phyloP scores from a whole-genome alignment of 2,329 filamentous ascomycete species.

The Xylariaceae sp. region DNA sequence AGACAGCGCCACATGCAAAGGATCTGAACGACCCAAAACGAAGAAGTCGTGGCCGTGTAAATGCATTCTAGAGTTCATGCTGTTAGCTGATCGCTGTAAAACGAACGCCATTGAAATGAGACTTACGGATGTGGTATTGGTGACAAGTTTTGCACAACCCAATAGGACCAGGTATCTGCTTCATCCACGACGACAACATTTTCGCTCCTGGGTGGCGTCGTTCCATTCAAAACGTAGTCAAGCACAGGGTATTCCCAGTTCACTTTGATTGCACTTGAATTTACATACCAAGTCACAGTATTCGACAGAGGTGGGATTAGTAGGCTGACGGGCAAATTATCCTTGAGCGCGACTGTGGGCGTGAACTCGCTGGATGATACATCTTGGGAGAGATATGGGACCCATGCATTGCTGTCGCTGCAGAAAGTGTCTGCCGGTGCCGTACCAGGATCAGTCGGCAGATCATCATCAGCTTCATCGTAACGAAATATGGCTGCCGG shows the following conservation, averaged over 20 bases:
- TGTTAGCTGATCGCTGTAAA: background rate
- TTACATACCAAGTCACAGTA: slow-evolving; percentile 33
- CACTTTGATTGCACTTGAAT: slow-evolving; percentile 34
- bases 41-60: slow-evolving; percentile 21
- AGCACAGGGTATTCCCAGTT: slow-evolving; percentile 42
- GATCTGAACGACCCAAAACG: slow-evolving; percentile 26
- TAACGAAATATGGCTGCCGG: slow-evolving; percentile 42
- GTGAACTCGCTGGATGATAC: slow-evolving; percentile 27
- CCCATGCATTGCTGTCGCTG: slow-evolving; percentile 20
- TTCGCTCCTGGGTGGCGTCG: slow-evolving; percentile 23
- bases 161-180: slow-evolving; percentile 28
- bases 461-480: slow-evolving; percentile 29
- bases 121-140: slow-evolving; percentile 23
- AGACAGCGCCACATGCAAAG: background rate
- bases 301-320: slow-evolving; percentile 15
- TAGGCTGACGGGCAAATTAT: slow-evolving; percentile 23
- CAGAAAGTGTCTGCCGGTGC: slow-evolving; percentile 17
- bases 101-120: background rate
- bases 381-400: slow-evolving; percentile 25
- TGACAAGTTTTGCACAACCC: slow-evolving; percentile 32
- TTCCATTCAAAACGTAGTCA: slow-evolving; percentile 32
- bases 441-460: slow-evolving; percentile 32
- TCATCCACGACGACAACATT: slow-evolving; percentile 30
- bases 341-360: slow-evolving; percentile 24
- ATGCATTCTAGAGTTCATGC: slow-evolving; percentile 15